Evolutionary conservation across 371 early-diverging fungal species (phyloP), one percentile per base, ranked within the genome.

Genomic region (Actinomortierella ambigua): DNA sequence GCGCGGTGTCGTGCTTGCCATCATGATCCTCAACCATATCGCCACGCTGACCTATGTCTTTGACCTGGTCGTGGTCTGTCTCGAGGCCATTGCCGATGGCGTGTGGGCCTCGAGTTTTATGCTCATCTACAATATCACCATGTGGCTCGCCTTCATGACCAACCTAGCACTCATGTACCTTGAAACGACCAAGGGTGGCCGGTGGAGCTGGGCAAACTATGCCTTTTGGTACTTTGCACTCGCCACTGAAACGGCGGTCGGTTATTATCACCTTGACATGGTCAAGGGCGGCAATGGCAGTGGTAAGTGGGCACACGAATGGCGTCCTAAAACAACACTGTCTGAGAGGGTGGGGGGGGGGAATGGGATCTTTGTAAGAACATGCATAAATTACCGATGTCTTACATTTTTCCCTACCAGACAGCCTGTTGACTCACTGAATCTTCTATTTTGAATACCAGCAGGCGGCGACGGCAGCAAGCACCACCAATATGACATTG

Each of bases 161-260:
- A 73, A 67, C 22, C 24, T 73, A 41, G 42, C 50, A 6, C 29
- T 73, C 34, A 73, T 73, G 68, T 24, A 53, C 22, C 13, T 73
- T 13, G 75, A 73, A 34, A 23, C 60, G 29, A 18, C 24, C 0
- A 67, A 51, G 41, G 64, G 61, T 3, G 75, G 75, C 0, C 67
- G 57, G 18, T 73, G 75, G 75, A 67, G 68, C 39, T 73, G 75
- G 75, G 64, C 75, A 23, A 67, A 67, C 41, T 67, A 73, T 54
- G 18, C 28, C 17, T 73, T 73, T 42, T 73, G 75, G 75, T 63
- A 63, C 68, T 48, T 73, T 5, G 64, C 61, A 18, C 54, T 73
- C 20, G 64, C 64, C 7, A 64, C 63, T 1, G 75, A 73, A 22
- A 59, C 68, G 3, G 53, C 67, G 17, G 59, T 73, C 29, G 61